Conservation (phyloP, 176 grass and related monocot species). For the Guadua angustifolia region DNA sequence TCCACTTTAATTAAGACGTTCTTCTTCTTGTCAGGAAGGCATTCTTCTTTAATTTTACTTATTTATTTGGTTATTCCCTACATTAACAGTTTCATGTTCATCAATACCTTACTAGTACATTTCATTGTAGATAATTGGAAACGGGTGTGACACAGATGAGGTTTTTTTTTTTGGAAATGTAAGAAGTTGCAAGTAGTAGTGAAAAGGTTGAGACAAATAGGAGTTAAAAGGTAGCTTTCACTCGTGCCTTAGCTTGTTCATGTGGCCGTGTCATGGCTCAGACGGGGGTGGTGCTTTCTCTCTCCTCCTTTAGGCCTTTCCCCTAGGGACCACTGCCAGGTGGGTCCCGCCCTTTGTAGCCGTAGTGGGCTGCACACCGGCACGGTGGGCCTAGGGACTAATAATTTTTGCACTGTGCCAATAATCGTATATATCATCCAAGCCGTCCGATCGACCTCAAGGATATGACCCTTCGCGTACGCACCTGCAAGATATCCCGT, state of each 20-base stretch:
- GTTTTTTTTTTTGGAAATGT: neutral
- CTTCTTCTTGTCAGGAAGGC: too few species aligned
- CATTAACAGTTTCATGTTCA: too few species aligned
- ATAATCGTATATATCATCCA: neutral
- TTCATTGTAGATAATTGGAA: neutral
- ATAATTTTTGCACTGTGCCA: conserved; percentile 28
- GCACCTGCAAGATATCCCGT: neutral
- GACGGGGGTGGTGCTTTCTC: neutral
- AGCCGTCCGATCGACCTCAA: conserved; percentile 32
- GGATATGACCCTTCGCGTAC: neutral
- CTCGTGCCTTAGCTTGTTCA: conserved; percentile 19
- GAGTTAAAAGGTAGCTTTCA: conserved; percentile 40
- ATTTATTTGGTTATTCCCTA: too few species aligned
- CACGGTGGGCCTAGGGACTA: neutral
- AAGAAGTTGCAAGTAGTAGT: neutral
- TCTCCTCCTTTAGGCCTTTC: conserved; percentile 17
- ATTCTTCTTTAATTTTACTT: too few species aligned
- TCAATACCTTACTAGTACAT: too few species aligned
- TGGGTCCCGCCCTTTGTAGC: conserved; percentile 22
- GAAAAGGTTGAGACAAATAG: neutral
- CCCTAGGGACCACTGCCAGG: conserved; percentile 19
- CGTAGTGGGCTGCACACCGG: conserved; percentile 43
- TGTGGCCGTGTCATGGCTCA: conserved; percentile 43
- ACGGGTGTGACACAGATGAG: neutral
- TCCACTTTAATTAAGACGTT: too few species aligned